A percentile compares a stretch with the other conserved stretches of the same genome.
Evolutionary conservation across 768 basidiomycete species (phyloP).

Genomic region (Hygrocybe coccinea): DNA sequence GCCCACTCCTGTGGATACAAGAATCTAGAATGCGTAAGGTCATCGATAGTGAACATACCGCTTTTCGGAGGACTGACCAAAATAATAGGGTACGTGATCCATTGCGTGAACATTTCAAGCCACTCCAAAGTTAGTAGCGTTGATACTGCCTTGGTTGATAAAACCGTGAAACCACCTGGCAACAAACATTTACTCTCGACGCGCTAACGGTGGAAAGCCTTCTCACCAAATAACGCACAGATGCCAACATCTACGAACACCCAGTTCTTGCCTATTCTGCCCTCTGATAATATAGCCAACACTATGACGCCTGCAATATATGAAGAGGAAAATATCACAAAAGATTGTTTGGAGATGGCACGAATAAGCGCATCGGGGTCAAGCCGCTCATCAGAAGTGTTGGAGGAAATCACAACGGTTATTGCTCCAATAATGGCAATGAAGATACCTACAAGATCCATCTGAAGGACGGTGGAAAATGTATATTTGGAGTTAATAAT

Average conservation of each 20-base stretch:
- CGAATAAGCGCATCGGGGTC: conserved; percentile 60
- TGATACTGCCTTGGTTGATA: conserved; percentile 89
- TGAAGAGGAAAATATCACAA: conserved; percentile 67
- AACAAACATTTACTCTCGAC: neutral
- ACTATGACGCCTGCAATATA: conserved; percentile 54
- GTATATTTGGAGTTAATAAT: conserved; percentile 12
- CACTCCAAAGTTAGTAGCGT: conserved; percentile 77
- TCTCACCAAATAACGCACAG: conserved; percentile 79
- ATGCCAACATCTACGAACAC: conserved; percentile 85
- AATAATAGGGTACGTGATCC: conserved; percentile 81
- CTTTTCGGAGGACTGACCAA: conserved; percentile 42
- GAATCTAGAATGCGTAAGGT: conserved; percentile 42
- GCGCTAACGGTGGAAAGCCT: neutral
- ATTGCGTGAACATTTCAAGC: conserved; percentile 67
- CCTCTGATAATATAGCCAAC: conserved; percentile 64
- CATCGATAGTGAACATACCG: neutral
- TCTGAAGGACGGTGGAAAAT: conserved; percentile 37
- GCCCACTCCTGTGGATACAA: conserved; percentile 68
- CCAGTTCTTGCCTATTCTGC: conserved; percentile 53
- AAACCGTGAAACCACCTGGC: conserved; percentile 87
- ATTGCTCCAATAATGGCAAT: conserved; percentile 85
- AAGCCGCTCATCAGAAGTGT: conserved; percentile 64
- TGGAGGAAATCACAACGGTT: conserved; percentile 83
- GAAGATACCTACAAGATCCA: conserved; percentile 70
- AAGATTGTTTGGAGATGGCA: conserved; percentile 67